Evolutionary conservation across 2,329 filamentous ascomycete species (phyloP), one percentile per base, ranked within the genome.

Genomic region (Paecilomyces fulvus): DNA sequence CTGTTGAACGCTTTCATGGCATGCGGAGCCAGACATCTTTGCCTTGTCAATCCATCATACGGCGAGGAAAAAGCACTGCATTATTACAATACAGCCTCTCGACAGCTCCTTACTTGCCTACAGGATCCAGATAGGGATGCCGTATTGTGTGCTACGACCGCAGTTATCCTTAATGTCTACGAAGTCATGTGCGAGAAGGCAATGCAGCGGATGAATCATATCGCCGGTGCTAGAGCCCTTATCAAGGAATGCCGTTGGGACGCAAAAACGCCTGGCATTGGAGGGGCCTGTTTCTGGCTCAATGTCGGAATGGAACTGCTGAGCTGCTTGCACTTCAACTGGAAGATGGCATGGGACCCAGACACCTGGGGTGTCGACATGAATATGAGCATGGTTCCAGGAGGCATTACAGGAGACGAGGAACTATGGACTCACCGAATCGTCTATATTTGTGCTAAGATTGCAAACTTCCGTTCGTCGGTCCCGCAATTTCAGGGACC

Each of bases 161-260:
- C 92, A 2, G 87, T 95, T 12, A 87, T 95, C 7, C 80, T 97
- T 30, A 92, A 95, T 64, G 88, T 95, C 3, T 96, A 95, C 73
- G 91, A 96, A 71, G 87, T 92, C 64, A 95, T 96, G 90, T 90
- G 85, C 52, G 88, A 92, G 67, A 84, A 84, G 62, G 85, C 88
- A 4, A 78, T 86, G 37, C 84, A 90, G 64, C 82, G 88, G n/a
- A 92, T 94, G 86, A 92, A 89, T 63, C 92, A 96, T 66, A 92
- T 92, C 62, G 87, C 88, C 0, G 90, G 90, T 4, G 90, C 90
- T 9, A 82, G 90, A 54, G 90, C 90, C 1, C 77, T 96, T 52
- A 92, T 96, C 65, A 89, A 90, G 59, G 90, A 96, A 67, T 96
- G 91, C 65, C 84, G 86, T 3, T 96, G 92, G 92, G 87, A 90